A percentile compares a stretch with the other conserved stretches of the same genome.
phyloP scores from a whole-genome alignment of 139 green algal species.

The Bryopsis sp. region DNA sequence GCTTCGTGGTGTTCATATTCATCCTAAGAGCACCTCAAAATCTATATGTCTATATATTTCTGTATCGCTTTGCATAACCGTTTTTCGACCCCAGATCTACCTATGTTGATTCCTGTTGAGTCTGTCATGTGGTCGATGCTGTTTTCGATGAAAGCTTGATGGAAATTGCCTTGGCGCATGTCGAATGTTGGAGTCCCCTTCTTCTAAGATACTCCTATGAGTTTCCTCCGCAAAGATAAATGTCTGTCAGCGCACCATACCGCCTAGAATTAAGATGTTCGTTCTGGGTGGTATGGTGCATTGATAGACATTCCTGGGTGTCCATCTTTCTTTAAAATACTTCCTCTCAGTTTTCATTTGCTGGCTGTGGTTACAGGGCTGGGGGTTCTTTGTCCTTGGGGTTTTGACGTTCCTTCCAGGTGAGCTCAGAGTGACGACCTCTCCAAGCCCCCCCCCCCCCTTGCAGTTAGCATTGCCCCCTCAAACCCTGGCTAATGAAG shows the following conservation, averaged over 20 bases:
- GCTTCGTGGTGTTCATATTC: not conserved
- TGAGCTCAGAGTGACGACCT: not conserved
- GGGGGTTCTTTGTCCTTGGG: slow-evolving; percentile 15
- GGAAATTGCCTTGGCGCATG: no score
- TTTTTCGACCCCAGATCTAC: not conserved
- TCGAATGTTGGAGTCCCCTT: no score
- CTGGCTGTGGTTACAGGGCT: slow-evolving; percentile 2
- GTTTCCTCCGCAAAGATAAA: no score
- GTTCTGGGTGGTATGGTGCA: no score
- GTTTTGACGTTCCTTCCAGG: slow-evolving; percentile 16
- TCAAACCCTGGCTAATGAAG: not conserved
- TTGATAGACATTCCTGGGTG: not conserved
- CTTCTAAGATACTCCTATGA: no score
- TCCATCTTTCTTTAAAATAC: not conserved
- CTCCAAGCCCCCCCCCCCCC: no score
- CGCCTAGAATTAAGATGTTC: no score
- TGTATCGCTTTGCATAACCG: not conserved
- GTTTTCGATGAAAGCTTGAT: no score
- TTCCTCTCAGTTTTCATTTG: not conserved
- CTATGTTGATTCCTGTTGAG: not conserved
- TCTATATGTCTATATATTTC: not conserved
- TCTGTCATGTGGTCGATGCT: not conserved
- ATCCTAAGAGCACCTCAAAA: not conserved
- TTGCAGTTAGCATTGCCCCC: not conserved
- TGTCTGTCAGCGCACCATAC: no score